Percentiles rank a stretch among this genome's conserved stretches.
Evolutionary conservation across 2,329 filamentous ascomycete genomes (phyloP).

Genomic region (Trichoderma endophyticum): DNA sequence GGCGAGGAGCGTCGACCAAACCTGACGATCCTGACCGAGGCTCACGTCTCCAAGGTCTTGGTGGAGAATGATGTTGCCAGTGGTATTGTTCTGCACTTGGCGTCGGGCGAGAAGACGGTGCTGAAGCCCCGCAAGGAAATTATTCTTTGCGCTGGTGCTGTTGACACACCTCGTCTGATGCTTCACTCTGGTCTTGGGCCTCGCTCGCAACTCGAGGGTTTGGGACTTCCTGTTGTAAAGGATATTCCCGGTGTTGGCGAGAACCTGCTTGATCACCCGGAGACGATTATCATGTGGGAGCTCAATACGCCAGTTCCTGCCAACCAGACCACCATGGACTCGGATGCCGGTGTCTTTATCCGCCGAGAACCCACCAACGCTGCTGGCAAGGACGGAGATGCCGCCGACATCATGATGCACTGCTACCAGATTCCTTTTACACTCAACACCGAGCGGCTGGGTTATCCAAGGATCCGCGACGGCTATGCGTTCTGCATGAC

Average conservation of each 20-base stretch:
- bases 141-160: constrained; percentile 73
- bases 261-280: constrained; percentile 60
- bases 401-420: constrained; percentile 91
- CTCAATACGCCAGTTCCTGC: constrained; percentile 71
- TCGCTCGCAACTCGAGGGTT: constrained; percentile 48
- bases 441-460: constrained; percentile 77
- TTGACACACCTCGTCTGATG: constrained; percentile 72
- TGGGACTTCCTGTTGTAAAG: constrained; percentile 54
- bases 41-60: constrained; percentile 81
- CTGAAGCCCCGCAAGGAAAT: constrained; percentile 71
- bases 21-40: constrained; percentile 80
- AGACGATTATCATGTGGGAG: constrained; percentile 67
- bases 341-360: constrained; percentile 83
- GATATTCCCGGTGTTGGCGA: constrained; percentile 59
- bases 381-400: constrained; percentile 63
- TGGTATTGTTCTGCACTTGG: constrained; percentile 65
- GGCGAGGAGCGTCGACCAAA: constrained; percentile 81
- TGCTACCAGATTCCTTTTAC: constrained; percentile 95
- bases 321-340: constrained; percentile 88
- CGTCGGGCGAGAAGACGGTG: constrained; percentile 50
- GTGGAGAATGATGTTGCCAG: constrained; percentile 66
- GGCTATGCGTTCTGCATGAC: constrained; percentile 91
- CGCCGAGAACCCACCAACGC: constrained; percentile 72
- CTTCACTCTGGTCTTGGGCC: constrained; percentile 57
- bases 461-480: constrained; percentile 58